Percentiles rank a stretch among this genome's conserved stretches.
These are phyloP conservation scores for Myriosclerotinia duriaeana DNA, from an alignment of 2,329 filamentous ascomycete genomes.

Conservation along the genomic window DNA sequence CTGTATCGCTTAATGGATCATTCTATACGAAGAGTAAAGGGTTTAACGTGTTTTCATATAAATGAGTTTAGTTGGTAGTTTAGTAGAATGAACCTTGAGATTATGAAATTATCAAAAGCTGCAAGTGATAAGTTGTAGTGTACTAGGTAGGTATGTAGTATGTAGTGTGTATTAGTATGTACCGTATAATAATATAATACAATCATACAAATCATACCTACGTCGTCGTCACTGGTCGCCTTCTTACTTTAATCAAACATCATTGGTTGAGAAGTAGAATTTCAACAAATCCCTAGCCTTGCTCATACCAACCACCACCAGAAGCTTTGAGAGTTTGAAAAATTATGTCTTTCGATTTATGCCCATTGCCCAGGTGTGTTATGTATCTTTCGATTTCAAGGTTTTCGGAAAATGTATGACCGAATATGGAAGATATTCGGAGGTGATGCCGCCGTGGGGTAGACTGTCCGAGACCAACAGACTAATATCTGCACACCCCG, in stretches of 20 bases:
- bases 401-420: constrained; percentile 27
- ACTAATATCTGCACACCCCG: constrained; percentile 15
- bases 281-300: constrained; percentile 11
- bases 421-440: constrained; percentile 24
- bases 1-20: no score
- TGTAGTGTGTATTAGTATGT: no score
- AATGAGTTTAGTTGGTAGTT: no score
- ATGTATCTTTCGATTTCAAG: not conserved
- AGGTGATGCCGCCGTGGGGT: constrained; percentile 25
- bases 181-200: not conserved
- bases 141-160: no score
- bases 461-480: constrained; percentile 11
- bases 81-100: constrained; percentile 1
- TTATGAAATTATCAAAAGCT: not conserved
- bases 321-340: constrained; percentile 3
- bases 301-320: constrained; percentile 8
- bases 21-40: no score
- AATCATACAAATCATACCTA: not conserved
- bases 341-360: not conserved
- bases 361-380: no score
- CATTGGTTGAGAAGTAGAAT: not conserved
- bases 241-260: not conserved
- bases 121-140: no score
- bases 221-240: not conserved
- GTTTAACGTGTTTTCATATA: no score